Conservation (phyloP, 2,329 filamentous ascomycete species). For the Penicillium sumatraense region DNA sequence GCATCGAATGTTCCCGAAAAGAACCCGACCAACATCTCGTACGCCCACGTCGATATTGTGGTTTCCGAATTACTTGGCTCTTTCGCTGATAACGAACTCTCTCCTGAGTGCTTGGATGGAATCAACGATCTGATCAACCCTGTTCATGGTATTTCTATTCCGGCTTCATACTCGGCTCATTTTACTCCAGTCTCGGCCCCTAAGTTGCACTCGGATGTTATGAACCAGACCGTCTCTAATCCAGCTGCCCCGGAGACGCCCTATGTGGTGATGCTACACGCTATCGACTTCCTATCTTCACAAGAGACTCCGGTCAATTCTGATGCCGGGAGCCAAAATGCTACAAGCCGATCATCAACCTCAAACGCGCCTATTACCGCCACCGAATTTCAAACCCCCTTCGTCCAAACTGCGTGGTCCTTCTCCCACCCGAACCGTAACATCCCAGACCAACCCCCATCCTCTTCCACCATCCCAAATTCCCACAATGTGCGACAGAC, state of each 20-base stretch:
- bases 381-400: slow-evolving; percentile 41
- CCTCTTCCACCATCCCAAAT: slow-evolving; percentile 67
- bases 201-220: slow-evolving; percentile 80
- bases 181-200: slow-evolving; percentile 90
- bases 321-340: slow-evolving; percentile 25
- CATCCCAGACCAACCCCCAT: slow-evolving; percentile 37
- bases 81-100: slow-evolving; percentile 96
- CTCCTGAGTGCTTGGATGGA: slow-evolving; percentile 93
- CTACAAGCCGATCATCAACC: slow-evolving; percentile 31
- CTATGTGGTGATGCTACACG: slow-evolving; percentile 91
- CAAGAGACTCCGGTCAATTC: slow-evolving; percentile 50
- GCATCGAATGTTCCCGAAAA: slow-evolving; percentile 40
- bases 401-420: slow-evolving; percentile 50
- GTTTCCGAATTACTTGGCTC: slow-evolving; percentile 91
- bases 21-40: slow-evolving; percentile 44
- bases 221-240: slow-evolving; percentile 65
- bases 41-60: slow-evolving; percentile 74
- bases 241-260: slow-evolving; percentile 82
- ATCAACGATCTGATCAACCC: slow-evolving; percentile 87
- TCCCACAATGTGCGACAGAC: slow-evolving; percentile 88
- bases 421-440: slow-evolving; percentile 49
- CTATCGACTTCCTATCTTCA: slow-evolving; percentile 83
- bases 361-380: slow-evolving; percentile 31
- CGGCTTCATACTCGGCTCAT: slow-evolving; percentile 89
- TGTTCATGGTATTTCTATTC: slow-evolving; percentile 87